Percentiles rank a stretch among this genome's conserved stretches.
Conservation (phyloP, 257 asterid genomes). For the Lycium barbarum region DNA sequence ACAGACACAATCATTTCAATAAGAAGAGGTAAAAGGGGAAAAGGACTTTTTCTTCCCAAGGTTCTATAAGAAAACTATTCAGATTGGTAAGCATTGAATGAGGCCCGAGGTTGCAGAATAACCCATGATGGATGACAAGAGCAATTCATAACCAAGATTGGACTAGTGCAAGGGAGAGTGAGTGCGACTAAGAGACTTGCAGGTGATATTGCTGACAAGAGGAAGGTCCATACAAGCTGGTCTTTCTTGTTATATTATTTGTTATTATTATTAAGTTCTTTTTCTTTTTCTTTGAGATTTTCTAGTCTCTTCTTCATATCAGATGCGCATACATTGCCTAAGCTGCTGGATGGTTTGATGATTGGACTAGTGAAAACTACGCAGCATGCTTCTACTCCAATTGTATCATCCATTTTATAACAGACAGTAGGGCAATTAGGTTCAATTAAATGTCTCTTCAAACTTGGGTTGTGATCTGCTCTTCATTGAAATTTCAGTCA, state of each 20-base stretch:
- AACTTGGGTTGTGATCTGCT: background rate
- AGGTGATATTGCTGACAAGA: background rate
- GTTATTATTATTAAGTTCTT: background rate
- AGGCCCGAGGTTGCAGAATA: background rate
- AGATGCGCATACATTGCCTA: slow-evolving; percentile 6
- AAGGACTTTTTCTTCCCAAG: background rate
- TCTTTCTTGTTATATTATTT: background rate
- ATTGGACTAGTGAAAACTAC: slow-evolving; percentile 1
- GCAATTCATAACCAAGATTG: background rate
- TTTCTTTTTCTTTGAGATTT: background rate
- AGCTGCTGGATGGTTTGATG: background rate
- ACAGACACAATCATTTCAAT: background rate
- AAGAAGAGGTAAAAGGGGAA: background rate
- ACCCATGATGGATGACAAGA: background rate
- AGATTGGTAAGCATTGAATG: background rate
- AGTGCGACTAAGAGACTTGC: background rate
- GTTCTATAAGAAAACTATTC: background rate
- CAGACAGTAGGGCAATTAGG: background rate
- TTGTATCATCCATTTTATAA: background rate
- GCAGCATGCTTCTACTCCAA: background rate
- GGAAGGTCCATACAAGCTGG: background rate
- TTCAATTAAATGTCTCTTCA: background rate
- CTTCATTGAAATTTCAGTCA: background rate
- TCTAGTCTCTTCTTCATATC: background rate
- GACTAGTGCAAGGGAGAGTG: background rate